phyloP scores from a whole-genome alignment of 257 asterid genomes.

The Catharanthus roseus region DNA sequence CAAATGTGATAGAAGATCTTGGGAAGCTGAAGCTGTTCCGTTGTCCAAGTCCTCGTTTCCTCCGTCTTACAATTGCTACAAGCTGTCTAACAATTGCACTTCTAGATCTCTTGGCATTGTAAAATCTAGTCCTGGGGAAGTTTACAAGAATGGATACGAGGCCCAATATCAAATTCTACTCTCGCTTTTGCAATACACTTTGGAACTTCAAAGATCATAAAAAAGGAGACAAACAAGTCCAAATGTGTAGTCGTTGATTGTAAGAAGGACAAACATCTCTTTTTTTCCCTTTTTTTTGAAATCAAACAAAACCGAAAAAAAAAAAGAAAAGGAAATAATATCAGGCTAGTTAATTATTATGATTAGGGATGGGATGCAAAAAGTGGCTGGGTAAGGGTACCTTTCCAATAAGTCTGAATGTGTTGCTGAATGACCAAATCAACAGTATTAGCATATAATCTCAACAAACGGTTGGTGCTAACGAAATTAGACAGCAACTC shows the following conservation, averaged over 20 bases:
- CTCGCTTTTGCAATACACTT: slow-evolving; percentile 41
- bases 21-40: slow-evolving; percentile 34
- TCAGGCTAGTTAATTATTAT: no score
- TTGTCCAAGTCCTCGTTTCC: slow-evolving; percentile 44
- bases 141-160: slow-evolving; percentile 51
- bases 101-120: slow-evolving; percentile 49
- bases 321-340: background rate
- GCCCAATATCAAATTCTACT: slow-evolving; percentile 51
- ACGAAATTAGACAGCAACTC: slow-evolving; percentile 50
- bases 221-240: slow-evolving; percentile 65
- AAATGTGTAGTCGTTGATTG: slow-evolving; percentile 56
- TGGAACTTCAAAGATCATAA: slow-evolving; percentile 65
- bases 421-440: slow-evolving; percentile 49
- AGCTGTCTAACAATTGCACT: slow-evolving; percentile 39
- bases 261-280: slow-evolving; percentile 44
- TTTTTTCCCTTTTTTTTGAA: slow-evolving; percentile 39
- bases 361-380: no score
- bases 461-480: slow-evolving; percentile 52
- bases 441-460: slow-evolving; percentile 45
- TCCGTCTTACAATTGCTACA: slow-evolving; percentile 36
- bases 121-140: slow-evolving; percentile 63
- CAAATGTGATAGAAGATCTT: slow-evolving; percentile 70
- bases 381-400: slow-evolving; percentile 23
- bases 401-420: slow-evolving; percentile 53
- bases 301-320: no score